A percentile compares a stretch with the other conserved stretches of the same genome.
phyloP scores from a whole-genome alignment of 2,329 filamentous ascomycete genomes.

The Cladophialophora psammophila region DNA sequence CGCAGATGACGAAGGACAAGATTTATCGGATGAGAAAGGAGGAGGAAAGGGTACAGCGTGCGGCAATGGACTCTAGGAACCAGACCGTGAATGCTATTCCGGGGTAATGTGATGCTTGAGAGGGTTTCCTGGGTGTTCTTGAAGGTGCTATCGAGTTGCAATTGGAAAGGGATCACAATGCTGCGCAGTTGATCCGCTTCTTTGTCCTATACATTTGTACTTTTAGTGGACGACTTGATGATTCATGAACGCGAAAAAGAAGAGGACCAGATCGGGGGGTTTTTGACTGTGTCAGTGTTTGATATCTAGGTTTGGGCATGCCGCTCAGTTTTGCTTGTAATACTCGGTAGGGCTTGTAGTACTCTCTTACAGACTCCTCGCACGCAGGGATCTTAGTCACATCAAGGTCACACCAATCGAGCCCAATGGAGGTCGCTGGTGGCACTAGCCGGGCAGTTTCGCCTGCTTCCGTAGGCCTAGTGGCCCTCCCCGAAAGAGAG shows the following conservation, averaged over 20 bases:
- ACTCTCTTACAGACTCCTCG: neutral
- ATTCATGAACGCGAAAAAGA: slow-evolving; percentile 6
- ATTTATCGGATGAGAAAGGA: slow-evolving; percentile 62
- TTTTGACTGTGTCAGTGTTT: neutral
- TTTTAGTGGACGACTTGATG: slow-evolving; percentile 21
- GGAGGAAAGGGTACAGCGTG: slow-evolving; percentile 33
- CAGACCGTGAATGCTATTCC: slow-evolving; percentile 15
- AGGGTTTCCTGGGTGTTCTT: neutral
- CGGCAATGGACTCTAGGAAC: slow-evolving; percentile 27
- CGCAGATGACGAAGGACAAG: slow-evolving; percentile 72
- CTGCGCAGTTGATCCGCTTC: neutral
- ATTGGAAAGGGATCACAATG: neutral
- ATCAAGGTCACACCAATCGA: neutral
- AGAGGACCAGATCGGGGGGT: neutral
- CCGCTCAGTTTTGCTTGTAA: neutral
- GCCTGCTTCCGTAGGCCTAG: neutral
- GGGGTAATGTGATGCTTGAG: slow-evolving; percentile 4
- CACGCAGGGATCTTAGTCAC: neutral
- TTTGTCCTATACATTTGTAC: slow-evolving; percentile 14
- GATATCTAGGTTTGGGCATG: neutral
- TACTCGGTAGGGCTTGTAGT: neutral
- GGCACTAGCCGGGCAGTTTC: neutral
- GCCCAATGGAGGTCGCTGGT: neutral
- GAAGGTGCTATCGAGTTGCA: neutral
- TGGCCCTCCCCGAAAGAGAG: slow-evolving; percentile 4